Conservation (phyloP, 1,284 basidiomycete genomes). For the Ustilago hordei region DNA sequence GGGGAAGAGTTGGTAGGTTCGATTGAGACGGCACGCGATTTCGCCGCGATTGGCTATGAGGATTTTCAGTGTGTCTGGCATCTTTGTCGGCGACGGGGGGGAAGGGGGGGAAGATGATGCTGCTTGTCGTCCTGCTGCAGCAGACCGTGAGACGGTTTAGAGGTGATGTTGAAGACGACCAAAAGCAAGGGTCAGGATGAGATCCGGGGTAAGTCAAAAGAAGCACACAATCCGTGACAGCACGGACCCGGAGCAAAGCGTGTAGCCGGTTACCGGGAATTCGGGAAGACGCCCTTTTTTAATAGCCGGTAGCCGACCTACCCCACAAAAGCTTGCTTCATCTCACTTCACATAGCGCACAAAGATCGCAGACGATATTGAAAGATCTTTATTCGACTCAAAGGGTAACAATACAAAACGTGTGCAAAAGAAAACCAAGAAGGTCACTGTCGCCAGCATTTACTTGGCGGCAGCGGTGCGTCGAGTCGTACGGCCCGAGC, state of each 20-base stretch:
- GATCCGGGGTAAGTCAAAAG: neutral
- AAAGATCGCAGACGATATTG: neutral
- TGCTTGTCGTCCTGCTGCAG: neutral
- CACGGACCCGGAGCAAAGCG: neutral
- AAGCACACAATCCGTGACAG: neutral
- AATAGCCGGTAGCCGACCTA: neutral
- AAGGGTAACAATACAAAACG: neutral
- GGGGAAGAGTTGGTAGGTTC: constrained; percentile 39
- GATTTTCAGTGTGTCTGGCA: constrained; percentile 45
- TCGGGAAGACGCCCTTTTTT: neutral
- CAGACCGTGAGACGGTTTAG: no score
- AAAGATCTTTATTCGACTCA: neutral
- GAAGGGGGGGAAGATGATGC: neutral
- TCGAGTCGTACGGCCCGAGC: constrained; percentile 23
- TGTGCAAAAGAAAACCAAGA: neutral
- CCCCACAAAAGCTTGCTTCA: neutral
- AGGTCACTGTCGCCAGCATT: neutral
- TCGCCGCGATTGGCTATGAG: constrained; percentile 66
- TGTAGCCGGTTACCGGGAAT: constrained; percentile 8
- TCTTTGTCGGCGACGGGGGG: neutral
- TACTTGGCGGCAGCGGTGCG: constrained; percentile 29
- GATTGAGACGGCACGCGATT: constrained; percentile 51
- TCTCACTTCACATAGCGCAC: neutral
- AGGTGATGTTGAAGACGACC: no score
- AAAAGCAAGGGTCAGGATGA: neutral